Evolutionary conservation across 805 yeast species (phyloP), one percentile per base, ranked within the genome.

Genomic region (Candida xiaguanensis): DNA sequence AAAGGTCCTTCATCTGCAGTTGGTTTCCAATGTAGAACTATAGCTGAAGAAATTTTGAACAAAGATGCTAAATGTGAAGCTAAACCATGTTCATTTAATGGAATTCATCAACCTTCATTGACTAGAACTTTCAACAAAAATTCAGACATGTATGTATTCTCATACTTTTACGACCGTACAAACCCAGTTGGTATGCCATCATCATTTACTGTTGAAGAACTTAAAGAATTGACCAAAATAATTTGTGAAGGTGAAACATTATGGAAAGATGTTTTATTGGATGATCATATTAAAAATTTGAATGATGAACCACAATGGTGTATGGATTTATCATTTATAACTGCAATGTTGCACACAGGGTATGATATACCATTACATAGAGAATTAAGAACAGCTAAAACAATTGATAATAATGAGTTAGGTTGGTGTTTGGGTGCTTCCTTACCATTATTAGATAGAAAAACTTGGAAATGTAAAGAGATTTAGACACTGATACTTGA

Each of bases 381-480:
- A 60, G 97, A 91, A 63, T 78, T 93, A 50, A 85, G 78, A 61
- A 93, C 96, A 5, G 98, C 97, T 7, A 81, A 88, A 70, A 89
- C 79, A 58, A 87, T 93, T 51, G 84, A 80, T 38, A 79, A 80
- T 56, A 89, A 87, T 53, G 99, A 93, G 67, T 74, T 93, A 38
- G 99, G 99, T 24, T 93, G 99, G 99, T 93, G 98, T 70, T 72
- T 93, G 41, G 99, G 99, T 52, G 99, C 98, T 1, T 87, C 97
- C 2, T 74, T 93, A 52, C 98, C 98, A 7, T 68, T 93, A 51
- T 71, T 93, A 50, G 93, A 85, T 46, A 70, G 72, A 44, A 64
- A 59, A 32, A 64, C 52, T 32, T 87, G 96, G 96, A 73, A 69
- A 38, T 88, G 96, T 63, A 35, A 35, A 20, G 23, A 68, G 63